Base-by-base conservation (phyloP, 202 grass and related monocot genomes). In the Elaeis oleifera region DNA sequence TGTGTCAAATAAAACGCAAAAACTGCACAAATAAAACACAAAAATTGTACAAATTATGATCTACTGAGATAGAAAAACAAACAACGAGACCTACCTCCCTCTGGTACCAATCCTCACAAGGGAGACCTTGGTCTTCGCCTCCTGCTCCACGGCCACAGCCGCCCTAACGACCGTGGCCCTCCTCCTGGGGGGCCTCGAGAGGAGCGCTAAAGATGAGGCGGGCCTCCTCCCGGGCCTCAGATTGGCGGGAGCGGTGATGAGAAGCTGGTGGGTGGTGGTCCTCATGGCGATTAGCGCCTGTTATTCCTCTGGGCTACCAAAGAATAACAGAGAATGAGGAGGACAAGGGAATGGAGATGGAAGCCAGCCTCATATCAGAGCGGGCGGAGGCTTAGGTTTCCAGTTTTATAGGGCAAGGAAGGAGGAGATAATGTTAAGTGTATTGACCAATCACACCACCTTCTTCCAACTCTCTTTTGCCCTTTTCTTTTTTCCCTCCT, bases 31-130 rank as follows among this genome's bases (percentile, higher is more conserved):
- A 13, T 56, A 56, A 21, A 23, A 56, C 18, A 56, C 54, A 56
- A 56, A 31, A 9, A 56, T 21, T 21, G n/a, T 13, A 11, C 18
- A 56, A 21, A 56, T 56, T 23, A 11, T 56, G 19, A 9, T 11
- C 54, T 6, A 56, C 6, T 56, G 3, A 56, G 18, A 20, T 4
- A 56, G 54, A 23, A 13, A 20, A 18, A 56, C 6, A 56, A 56
- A 23, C 54, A 21, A 56, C 18, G 13, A 23, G 6, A 8, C 54
- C 63, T 75, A 99, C 95, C 88, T 99, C 53, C 95, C 95, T 56
- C 95, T 76, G 20, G 88, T 99, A n/a, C 95, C 85, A 84, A 99
- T 94, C 76, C 89, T 80, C 53, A 99, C 54, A 32, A 99, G 80
- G 65, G 88, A 81, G 62, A 99, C 78, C 82, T 86, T 89, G 68